Percentiles rank a stretch among this genome's conserved stretches.
These are phyloP conservation scores for Cucumis melo DNA, from an alignment of 306 rosid species.

Conservation along the genomic window DNA sequence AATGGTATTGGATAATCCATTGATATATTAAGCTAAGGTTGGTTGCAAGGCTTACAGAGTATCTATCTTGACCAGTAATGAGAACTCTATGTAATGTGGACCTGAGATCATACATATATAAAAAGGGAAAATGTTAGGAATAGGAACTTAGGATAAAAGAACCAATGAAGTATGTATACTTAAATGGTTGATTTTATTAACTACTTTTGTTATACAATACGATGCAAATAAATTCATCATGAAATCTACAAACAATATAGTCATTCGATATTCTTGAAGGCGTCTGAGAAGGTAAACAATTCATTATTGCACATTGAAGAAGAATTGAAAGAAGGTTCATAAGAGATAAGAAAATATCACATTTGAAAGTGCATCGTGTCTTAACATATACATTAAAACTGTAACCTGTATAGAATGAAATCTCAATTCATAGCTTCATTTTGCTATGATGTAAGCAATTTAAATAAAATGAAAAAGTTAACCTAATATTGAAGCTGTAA, in stretches of 20 bases:
- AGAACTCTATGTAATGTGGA: conserved; percentile 90
- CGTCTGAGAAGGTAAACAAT: background rate
- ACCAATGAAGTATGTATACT: background rate
- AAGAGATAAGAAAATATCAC: background rate
- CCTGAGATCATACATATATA: conserved; percentile 34
- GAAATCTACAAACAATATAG: background rate
- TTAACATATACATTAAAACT: background rate
- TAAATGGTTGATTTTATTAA: background rate
- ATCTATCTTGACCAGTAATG: conserved; percentile 73
- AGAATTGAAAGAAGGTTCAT: background rate
- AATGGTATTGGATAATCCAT: background rate
- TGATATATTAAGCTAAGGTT: background rate
- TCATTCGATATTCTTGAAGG: background rate
- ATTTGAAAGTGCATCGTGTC: background rate
- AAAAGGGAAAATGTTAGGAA: background rate
- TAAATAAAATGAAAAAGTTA: background rate
- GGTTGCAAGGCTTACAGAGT: conserved; percentile 45
- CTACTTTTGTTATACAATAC: background rate
- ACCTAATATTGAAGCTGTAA: background rate
- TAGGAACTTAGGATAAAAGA: background rate
- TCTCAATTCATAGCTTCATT: background rate
- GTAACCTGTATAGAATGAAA: background rate
- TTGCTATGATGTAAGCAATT: background rate
- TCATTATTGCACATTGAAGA: background rate
- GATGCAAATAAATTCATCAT: background rate